Conservation (phyloP, 768 basidiomycete species). For the Tricholoma sp. region DNA sequence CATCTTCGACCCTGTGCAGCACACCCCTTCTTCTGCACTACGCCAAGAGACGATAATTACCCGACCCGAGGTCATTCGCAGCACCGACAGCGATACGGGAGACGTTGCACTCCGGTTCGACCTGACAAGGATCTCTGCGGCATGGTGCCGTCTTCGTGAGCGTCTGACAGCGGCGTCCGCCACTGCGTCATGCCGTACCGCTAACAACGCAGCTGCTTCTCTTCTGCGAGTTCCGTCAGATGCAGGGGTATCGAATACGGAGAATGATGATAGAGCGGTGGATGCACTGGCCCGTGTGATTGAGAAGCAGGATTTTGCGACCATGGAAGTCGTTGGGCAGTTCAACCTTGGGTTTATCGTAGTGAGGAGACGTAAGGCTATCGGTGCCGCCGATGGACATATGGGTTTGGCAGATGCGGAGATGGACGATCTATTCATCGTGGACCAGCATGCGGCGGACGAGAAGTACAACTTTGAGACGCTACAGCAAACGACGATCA, state of each 20-base stretch:
- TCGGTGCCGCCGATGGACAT: not conserved
- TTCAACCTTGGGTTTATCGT: too few species aligned
- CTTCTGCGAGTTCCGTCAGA: not conserved
- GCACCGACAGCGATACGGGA: conserved; percentile 11
- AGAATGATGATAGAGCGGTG: conserved; percentile 41
- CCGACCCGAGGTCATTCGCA: conserved; percentile 39
- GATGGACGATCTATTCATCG: conserved; percentile 90
- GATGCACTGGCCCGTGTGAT: too few species aligned
- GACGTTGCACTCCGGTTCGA: conserved; percentile 31
- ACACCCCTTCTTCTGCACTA: conserved; percentile 10
- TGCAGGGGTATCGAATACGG: not conserved
- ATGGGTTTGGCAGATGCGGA: conserved; percentile 9
- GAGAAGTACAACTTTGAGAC: conserved; percentile 99
- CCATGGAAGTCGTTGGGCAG: too few species aligned
- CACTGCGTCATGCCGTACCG: not conserved
- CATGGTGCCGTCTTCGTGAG: conserved; percentile 15
- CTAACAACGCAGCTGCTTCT: not conserved
- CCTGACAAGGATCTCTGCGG: conserved; percentile 22
- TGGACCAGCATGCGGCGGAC: conserved; percentile 96
- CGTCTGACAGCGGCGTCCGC: not conserved
- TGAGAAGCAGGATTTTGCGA: too few species aligned
- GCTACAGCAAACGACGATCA: conserved; percentile 83
- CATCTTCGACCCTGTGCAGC: conserved; percentile 11
- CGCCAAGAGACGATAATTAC: conserved; percentile 15
- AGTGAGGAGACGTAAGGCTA: too few species aligned